phyloP scores from a whole-genome alignment of 371 early-diverging fungal species.

The Nematocida sp. region DNA sequence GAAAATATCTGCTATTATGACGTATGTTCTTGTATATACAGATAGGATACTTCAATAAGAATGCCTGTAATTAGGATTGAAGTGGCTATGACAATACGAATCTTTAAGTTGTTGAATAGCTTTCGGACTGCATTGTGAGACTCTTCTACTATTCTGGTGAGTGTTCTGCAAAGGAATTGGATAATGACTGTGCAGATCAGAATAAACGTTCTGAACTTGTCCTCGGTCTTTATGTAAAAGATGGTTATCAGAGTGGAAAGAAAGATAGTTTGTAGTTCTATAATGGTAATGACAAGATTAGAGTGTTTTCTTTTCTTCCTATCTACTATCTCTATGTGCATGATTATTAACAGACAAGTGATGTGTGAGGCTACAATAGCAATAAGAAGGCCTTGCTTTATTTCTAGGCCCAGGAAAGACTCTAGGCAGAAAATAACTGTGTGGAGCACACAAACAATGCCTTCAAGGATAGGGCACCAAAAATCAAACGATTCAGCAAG shows the following conservation, averaged over 20 bases:
- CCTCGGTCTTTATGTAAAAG: constrained; percentile 2
- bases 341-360: constrained; percentile 20
- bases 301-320: not conserved
- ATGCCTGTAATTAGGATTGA: not conserved
- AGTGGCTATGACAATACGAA: constrained; percentile 5
- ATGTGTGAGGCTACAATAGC: constrained; percentile 17
- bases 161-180: constrained; percentile 42
- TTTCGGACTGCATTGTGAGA: constrained; percentile 19
- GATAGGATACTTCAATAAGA: constrained; percentile 11
- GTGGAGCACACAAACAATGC: constrained; percentile 37
- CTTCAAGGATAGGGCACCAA: constrained; percentile 40
- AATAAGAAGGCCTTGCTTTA: constrained; percentile 15
- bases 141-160: constrained; percentile 8
- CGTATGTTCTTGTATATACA: constrained; percentile 27
- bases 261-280: not conserved
- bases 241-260: constrained; percentile 13
- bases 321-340: constrained; percentile 36
- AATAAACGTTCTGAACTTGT: constrained; percentile 27
- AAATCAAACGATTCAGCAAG: not conserved
- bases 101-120: not conserved
- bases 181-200: constrained; percentile 18
- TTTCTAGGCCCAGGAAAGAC: constrained; percentile 36
- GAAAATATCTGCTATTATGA: too few relatives aligned
- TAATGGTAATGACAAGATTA: not conserved
- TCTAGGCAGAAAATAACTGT: constrained; percentile 27